Percentiles rank a stretch among this genome's conserved stretches.
Evolutionary conservation across 768 basidiomycete species (phyloP).

Genomic region (Russula dissimulans): DNA sequence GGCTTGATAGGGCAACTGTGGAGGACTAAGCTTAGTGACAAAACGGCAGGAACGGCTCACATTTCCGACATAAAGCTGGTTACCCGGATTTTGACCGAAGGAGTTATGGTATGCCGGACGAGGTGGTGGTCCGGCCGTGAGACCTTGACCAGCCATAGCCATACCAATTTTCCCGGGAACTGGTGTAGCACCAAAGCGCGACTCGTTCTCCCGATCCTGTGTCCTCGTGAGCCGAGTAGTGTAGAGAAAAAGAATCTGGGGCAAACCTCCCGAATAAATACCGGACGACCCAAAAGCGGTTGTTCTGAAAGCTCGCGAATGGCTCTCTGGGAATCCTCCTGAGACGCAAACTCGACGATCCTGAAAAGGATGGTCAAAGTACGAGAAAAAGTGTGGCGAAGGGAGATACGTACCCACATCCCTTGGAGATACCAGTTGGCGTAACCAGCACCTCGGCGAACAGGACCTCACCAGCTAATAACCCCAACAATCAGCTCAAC

Average conservation of each 20-base stretch:
- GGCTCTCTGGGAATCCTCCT: conserved; percentile 82
- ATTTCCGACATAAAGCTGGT: conserved; percentile 89
- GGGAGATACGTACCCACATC: conserved; percentile 79
- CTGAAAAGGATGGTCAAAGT: conserved; percentile 34
- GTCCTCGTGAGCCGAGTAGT: not conserved
- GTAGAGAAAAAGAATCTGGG: conserved; percentile 1
- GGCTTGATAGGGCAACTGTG: conserved; percentile 88
- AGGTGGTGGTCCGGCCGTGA: conserved; percentile 71
- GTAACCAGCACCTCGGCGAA: conserved; percentile 99
- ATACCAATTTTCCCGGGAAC: conserved; percentile 94
- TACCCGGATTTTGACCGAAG: conserved; percentile 70
- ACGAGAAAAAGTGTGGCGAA: not conserved
- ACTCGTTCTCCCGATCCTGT: conserved; percentile 94
- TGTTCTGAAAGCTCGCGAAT: conserved; percentile 88
- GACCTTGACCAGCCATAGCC: conserved; percentile 89
- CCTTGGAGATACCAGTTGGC: conserved; percentile 93
- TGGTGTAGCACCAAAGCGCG: conserved; percentile 90
- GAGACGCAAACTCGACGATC: conserved; percentile 90
- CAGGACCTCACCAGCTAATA: conserved; percentile 97
- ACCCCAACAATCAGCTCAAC: conserved; percentile 74
- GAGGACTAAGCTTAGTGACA: not conserved
- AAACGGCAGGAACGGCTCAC: conserved; percentile 35
- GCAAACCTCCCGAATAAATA: conserved; percentile 91
- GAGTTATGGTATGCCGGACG: conserved; percentile 75
- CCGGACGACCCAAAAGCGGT: conserved; percentile 82